Evolutionary conservation across 75 land plant genomes (phyloP).

Genomic region (Sequoiadendron giganteum): DNA sequence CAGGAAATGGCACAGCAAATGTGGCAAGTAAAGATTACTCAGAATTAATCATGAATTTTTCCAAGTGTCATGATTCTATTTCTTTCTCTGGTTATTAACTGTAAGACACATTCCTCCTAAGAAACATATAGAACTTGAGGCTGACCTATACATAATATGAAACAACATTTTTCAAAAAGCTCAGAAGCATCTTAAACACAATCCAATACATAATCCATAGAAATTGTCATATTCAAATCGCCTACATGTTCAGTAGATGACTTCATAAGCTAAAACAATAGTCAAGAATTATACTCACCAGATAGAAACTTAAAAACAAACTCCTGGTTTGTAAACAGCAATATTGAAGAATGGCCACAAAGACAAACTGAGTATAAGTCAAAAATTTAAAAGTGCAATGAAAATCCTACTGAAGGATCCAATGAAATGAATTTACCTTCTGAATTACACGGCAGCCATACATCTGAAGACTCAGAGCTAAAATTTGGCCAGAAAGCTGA

Average conservation of each 20-base stretch:
- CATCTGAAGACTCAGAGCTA: constrained; percentile 91
- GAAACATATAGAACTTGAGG: neutral
- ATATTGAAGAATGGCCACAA: neutral
- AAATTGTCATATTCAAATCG: neutral
- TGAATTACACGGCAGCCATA: constrained; percentile 98
- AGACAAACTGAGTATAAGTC: neutral
- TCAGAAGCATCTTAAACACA: neutral
- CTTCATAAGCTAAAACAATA: neutral
- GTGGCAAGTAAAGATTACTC: too few relatives aligned
- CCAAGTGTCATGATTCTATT: neutral
- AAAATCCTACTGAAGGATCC: neutral
- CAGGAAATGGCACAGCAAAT: too few relatives aligned
- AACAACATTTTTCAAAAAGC: neutral
- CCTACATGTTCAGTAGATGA: neutral
- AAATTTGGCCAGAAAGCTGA: constrained; percentile 71
- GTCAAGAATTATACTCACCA: neutral
- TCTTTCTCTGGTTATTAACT: neutral
- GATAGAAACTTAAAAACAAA: neutral
- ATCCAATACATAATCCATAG: neutral
- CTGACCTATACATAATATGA: neutral
- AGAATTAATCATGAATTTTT: too few relatives aligned
- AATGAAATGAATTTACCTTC: constrained; percentile 57
- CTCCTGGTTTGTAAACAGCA: neutral
- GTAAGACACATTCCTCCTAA: neutral
- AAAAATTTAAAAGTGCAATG: constrained; percentile 5